Base-by-base conservation (phyloP, 345 rosid genomes). In the Alliaria petiolata region DNA sequence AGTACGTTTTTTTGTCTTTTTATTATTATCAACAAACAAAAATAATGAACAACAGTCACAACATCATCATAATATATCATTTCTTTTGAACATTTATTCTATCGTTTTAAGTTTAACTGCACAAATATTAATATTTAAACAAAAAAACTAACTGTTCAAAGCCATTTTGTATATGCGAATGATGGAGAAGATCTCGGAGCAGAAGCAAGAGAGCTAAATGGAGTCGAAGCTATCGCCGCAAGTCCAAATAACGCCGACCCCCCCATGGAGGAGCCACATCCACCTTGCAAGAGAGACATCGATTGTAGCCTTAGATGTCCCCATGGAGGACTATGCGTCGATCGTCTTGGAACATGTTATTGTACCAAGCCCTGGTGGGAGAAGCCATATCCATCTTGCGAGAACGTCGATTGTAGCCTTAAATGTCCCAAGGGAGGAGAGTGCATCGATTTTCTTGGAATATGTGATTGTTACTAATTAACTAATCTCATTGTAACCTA, bases 101-200 rank as follows among this genome's bases (percentile, higher is more conserved):
- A n/a, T n/a, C n/a, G n/a, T n/a, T n/a, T n/a, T n/a, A n/a, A n/a
- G n/a, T n/a, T n/a, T n/a, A n/a, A n/a, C n/a, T n/a, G n/a, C n/a
- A n/a, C n/a, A n/a, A n/a, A n/a, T n/a, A n/a, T n/a, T n/a, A n/a
- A n/a, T n/a, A n/a, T n/a, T n/a, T n/a, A n/a, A n/a, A n/a, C n/a
- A n/a, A n/a, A n/a, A n/a, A n/a, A n/a, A n/a, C n/a, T n/a, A 35
- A 61, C 25, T 2, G 31, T 62, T 45, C 43, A 30, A 28, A 35
- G 3, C 13, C 31, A 31, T 10, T 12, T 15, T 40, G 52, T 40
- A 53, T 7, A 66, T 47, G 51, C 3, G 3, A 67, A 51, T 52
- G 61, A n/a, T 52, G 71, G 30, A 4, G 61, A 53, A 67, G 53
- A 54, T 67, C 11, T 40, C 42, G 53, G 62, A 67, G 42, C 53